Base-by-base conservation (phyloP, 1,139 yeast genomes). In the Yamadazyma sp. region DNA sequence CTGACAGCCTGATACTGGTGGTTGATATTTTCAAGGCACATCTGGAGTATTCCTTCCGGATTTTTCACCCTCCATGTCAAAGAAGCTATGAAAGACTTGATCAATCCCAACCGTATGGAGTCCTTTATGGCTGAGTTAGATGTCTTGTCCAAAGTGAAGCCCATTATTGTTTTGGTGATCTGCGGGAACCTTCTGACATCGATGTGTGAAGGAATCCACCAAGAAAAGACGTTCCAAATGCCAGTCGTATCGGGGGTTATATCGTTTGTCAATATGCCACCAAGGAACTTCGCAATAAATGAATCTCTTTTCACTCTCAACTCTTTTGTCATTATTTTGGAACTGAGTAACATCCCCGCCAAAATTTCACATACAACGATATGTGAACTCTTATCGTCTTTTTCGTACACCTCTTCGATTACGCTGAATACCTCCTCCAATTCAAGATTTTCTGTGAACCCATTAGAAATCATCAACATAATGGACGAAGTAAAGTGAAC, bases 1-100 rank as follows among this genome's bases (percentile, higher is more conserved):
- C 97, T 73, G 3, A 89, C 89, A 11, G 80, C 79, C 43, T 82
- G 86, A 52, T 86, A 85, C n/a, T 84, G 82, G 54, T 86, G 88
- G 40, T 58, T 56, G 16, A 70, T 57, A 41, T 68, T 67, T 3
- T 75, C 76, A 53, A 80, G 66, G 45, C 85, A 66, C 44, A 74
- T 61, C 0, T 71, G 62, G 31, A 83, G 53, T 3, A 80, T 50
- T 4, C 57, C 61, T 13, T 75, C 79, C 6, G 80, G 67, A 17
- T 73, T 61, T 18, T 79, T 78, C 41, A 72, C 74, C 43, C 78
- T 73, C 79, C 88, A 82, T 3, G 81, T 78, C 6, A 75, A 54
- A 2, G 81, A 67, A 2, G 80, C 68, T 31, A 85, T 55, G 37
- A 76, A 70, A 20, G 82, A 69, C 45, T 78, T 73, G 35, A 84